Evolutionary conservation across 192 early-diverging fungal species (phyloP), one percentile per base, ranked within the genome.

Genomic region (Cladochytrium replicatum): DNA sequence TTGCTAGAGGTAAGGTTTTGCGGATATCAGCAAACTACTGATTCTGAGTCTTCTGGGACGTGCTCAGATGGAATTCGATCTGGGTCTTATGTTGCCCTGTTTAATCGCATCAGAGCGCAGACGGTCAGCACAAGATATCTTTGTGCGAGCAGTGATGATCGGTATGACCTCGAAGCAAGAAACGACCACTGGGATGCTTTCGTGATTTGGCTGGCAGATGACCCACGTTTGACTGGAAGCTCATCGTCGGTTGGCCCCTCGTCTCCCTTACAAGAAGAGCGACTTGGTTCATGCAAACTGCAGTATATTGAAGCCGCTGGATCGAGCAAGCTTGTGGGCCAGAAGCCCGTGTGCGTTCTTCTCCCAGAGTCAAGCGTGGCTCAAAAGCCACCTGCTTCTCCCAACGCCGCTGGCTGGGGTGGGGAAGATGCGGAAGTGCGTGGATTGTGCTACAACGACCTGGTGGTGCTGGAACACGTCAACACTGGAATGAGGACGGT

Each of bases 1-100:
- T n/a, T n/a, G n/a, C n/a, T n/a, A 89, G 67, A 91, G 91, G 68
- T 74, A 84, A 34, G 86, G 88, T n/a, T 45, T n/a, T n/a, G 88
- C 82, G 37, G 75, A 78, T 13, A 89, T 88, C 54, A 86, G 86
- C 60, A 81, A 84, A 62, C 79, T 86, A 49, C 62, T 71, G 65
- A 68, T 58, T 59, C 5, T 3, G 19, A 68, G 81, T 83, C 4
- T 74, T 82, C 52, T 63, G 70, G 75, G 28, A 84, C 81, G 1
- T 74, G 75, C 0, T 31, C 61, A 83, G 81, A 90, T 31, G 83
- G 87, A 46, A 87, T 93, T 41, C 81, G 83, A 61, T 88, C 89
- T 49, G 91, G 91, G 1, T 80, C 84, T 1, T 84, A 80, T 0
- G 77, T 95, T 29, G 84, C 88, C 8, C 64, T 95, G 7, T 95